phyloP scores from a whole-genome alignment of 345 rosid species.

The Ailanthus altissimus region DNA sequence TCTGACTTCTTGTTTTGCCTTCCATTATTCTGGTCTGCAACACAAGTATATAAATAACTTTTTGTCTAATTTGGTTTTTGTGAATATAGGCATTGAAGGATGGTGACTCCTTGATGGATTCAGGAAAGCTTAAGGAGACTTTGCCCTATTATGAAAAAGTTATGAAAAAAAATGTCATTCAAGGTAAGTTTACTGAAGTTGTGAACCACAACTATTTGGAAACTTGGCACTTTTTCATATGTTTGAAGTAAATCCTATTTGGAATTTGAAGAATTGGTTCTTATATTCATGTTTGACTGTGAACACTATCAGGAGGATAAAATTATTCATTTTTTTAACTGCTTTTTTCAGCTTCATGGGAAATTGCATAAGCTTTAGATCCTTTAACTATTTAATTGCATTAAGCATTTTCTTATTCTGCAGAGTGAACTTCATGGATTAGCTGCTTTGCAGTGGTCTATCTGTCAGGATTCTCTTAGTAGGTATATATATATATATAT shows the following conservation, averaged over 20 bases:
- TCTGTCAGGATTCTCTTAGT: conserved; percentile 85
- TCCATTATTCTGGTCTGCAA: not conserved
- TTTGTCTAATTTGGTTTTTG: conserved; percentile 21
- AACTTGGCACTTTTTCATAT: not conserved
- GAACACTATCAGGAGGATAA: not conserved
- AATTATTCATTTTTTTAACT: not conserved
- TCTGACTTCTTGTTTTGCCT: conserved; percentile 1
- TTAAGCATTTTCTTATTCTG: conserved; percentile 20
- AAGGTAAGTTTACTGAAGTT: conserved; percentile 51
- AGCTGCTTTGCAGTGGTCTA: conserved; percentile 96
- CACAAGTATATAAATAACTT: not conserved
- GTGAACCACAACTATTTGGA: not conserved
- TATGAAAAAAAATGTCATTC: conserved; percentile 67
- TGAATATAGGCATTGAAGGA: conserved; percentile 59
- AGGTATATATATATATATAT: conserved; percentile 43
- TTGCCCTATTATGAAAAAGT: conserved; percentile 61
- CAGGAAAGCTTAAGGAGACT: conserved; percentile 78
- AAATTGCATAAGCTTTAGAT: not conserved
- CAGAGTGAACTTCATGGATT: conserved; percentile 91
- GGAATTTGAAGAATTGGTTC: not conserved
- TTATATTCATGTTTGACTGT: not conserved
- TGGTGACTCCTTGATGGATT: conserved; percentile 78
- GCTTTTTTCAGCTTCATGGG: not conserved
- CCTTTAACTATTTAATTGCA: not conserved
- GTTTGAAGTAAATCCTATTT: not conserved